Evolutionary conservation across 108 stramenopile species (phyloP).

Genomic region (Cylindrotheca fusiformis): DNA sequence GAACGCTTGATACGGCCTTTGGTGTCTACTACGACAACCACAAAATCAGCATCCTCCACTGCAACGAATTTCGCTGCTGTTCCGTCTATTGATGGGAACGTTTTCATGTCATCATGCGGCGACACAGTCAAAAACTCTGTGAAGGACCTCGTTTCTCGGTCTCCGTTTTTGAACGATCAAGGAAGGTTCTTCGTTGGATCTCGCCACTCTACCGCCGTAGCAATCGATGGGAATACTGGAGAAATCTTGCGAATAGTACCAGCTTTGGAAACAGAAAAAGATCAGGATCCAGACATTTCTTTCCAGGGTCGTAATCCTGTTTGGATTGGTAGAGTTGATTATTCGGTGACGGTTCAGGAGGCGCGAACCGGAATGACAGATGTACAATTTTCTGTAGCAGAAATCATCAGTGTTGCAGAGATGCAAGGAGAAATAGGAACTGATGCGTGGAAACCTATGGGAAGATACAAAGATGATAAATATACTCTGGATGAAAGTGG

Average conservation of each 20-base stretch:
- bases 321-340: conserved; percentile 86
- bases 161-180: conserved; percentile 78
- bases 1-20: conserved; percentile 52
- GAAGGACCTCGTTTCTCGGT: conserved; percentile 62
- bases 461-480: neutral
- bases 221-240: conserved; percentile 68
- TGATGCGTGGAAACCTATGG: conserved; percentile 13
- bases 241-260: conserved; percentile 64
- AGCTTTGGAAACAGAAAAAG: conserved; percentile 23
- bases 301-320: conserved; percentile 50
- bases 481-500: neutral
- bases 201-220: conserved; percentile 57
- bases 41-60: conserved; percentile 37
- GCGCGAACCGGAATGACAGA: conserved; percentile 61
- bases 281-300: conserved; percentile 1
- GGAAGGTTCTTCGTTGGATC: conserved; percentile 76
- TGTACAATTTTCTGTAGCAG: conserved; percentile 65
- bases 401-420: conserved; percentile 67
- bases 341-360: conserved; percentile 72
- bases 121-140: conserved; percentile 49
- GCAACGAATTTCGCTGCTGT: conserved; percentile 47
- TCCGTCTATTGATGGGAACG: conserved; percentile 74
- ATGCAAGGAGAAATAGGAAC: conserved; percentile 44
- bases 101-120: conserved; percentile 58
- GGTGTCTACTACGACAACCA: conserved; percentile 68